Conservation (phyloP, 129 eudicot genomes). For the Daucus carota region DH1_v3.0 NC_030389.2:27898001-27898500, state of each 20-base stretch:
- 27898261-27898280: background rate
- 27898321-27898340: background rate
- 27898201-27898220: conserved; percentile 68
- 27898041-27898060: conserved; percentile 22
- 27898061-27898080: conserved; percentile 7
- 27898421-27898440: background rate
- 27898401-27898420: background rate
- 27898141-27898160: conserved; percentile 85
- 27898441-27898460: background rate
- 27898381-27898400: background rate
- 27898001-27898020: conserved; percentile 93
- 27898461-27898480: too few relatives aligned
- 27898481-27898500: background rate
- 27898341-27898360: background rate
- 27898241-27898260: background rate
- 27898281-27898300: background rate
- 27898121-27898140: conserved; percentile 24
- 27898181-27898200: conserved; percentile 82
- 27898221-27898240: conserved; percentile 42
- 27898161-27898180: conserved; percentile 68
- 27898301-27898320: background rate
- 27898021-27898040: conserved; percentile 81
- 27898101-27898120: background rate
- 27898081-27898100: background rate
- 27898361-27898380: background rate